These are phyloP conservation scores for Cercospora citrullina DNA, from an alignment of 2,329 filamentous ascomycete genomes.

Conservation along the genomic window DNA sequence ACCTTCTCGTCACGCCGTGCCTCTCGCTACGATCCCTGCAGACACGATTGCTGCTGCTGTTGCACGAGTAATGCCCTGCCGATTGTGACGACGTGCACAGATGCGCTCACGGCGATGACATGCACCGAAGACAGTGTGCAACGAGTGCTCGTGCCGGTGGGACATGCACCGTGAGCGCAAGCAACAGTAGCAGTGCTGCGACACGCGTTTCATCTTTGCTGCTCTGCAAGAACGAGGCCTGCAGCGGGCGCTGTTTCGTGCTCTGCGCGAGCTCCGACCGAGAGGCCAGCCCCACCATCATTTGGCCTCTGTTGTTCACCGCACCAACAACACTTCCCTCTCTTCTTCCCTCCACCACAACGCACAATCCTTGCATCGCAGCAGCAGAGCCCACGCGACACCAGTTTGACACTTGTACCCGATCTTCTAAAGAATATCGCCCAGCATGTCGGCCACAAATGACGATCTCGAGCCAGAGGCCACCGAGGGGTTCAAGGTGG, in stretches of 20 bases:
- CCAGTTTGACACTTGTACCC: background rate
- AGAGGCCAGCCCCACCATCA: background rate
- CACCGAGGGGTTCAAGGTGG: constrained; percentile 96
- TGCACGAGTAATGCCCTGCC: background rate
- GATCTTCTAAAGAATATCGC: background rate
- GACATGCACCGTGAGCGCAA: background rate
- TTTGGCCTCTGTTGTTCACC: background rate
- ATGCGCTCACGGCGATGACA: background rate
- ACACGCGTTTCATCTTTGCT: background rate
- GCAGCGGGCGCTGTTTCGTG: background rate
- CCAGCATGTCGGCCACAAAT: constrained; percentile 45
- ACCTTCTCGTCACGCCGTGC: background rate
- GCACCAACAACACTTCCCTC: background rate
- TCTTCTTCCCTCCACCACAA: background rate
- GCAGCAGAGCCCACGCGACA: background rate
- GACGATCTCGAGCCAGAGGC: constrained; percentile 84
- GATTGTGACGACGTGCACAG: background rate
- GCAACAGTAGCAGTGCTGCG: background rate
- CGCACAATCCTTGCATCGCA: background rate
- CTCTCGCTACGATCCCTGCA: background rate
- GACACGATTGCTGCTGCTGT: background rate
- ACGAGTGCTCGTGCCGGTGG: background rate
- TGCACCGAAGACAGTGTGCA: background rate
- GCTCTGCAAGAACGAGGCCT: background rate
- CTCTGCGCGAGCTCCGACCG: background rate